These are phyloP conservation scores for Aegilops longissima DNA, from an alignment of 176 grass and related monocot genomes.

Conservation along the genomic window DNA sequence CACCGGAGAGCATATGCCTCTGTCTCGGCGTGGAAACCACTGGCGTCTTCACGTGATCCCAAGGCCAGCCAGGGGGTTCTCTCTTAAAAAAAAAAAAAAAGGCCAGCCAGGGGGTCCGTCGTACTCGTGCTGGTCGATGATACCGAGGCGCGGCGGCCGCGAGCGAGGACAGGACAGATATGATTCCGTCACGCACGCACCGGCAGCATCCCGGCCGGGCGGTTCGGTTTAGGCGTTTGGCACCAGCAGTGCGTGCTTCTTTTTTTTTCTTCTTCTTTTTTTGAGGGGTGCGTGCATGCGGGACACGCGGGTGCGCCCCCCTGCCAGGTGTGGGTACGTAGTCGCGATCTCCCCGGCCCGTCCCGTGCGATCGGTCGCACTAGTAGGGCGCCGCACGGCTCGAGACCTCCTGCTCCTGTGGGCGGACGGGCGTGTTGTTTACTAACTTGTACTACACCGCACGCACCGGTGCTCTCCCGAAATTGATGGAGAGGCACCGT, in stretches of 20 bases:
- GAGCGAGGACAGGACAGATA: too few species aligned
- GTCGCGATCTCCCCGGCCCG: neutral
- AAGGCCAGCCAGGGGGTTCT: neutral
- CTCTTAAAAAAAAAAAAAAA: too few species aligned
- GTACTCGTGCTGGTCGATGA: neutral
- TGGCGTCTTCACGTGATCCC: neutral
- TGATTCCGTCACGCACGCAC: neutral
- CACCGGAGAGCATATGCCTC: neutral
- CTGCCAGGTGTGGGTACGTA: neutral
- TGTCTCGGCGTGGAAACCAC: neutral
- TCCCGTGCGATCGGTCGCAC: neutral
- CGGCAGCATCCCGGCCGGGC: neutral
- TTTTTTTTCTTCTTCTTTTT: too few species aligned
- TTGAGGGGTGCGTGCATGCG: neutral
- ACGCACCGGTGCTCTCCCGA: too few species aligned
- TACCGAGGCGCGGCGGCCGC: neutral
- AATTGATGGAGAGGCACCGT: too few species aligned
- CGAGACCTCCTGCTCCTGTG: too few species aligned
- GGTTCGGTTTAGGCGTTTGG: too few species aligned
- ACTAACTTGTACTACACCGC: too few species aligned
- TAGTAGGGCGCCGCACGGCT: too few species aligned
- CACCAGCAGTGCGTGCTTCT: too few species aligned
- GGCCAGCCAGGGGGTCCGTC: neutral
- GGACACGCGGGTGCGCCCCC: constrained; percentile 3
- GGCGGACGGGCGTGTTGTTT: too few species aligned